Conservation (phyloP, 371 early-diverging fungal species). For the Rhizomucor miehei region DNA sequence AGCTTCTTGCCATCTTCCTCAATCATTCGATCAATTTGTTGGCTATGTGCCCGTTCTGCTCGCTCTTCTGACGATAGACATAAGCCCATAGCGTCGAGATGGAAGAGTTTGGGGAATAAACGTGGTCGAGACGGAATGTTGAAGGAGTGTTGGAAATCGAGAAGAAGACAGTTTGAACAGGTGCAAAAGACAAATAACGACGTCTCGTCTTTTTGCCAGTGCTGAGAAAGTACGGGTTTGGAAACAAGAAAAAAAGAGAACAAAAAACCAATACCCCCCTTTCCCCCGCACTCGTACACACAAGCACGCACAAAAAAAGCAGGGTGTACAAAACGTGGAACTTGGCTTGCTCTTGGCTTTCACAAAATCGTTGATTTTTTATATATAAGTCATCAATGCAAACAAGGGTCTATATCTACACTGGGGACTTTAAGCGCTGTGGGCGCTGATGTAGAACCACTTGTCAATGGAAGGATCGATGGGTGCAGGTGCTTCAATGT, state of each 20-base stretch:
- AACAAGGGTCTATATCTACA: not conserved
- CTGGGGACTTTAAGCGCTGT: conserved; percentile 60
- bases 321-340: no score
- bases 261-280: no score
- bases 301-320: not conserved
- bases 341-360: no score
- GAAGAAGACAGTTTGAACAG: not conserved
- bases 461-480: conserved; percentile 87
- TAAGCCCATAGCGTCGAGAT: conserved; percentile 51
- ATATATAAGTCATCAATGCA: conserved; percentile 1
- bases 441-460: conserved; percentile 95
- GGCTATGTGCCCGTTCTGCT: conserved; percentile 50
- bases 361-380: not conserved
- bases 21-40: conserved; percentile 61
- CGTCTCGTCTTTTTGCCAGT: not conserved
- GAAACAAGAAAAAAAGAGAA: no score
- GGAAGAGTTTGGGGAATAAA: conserved; percentile 9
- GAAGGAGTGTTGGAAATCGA: conserved; percentile 2
- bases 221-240: not conserved
- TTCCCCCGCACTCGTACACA: not conserved
- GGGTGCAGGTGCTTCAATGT: conserved; percentile 48
- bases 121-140: conserved; percentile 14
- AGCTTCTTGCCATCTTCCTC: conserved; percentile 54
- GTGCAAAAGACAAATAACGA: not conserved
- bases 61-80: conserved; percentile 67